Evolutionary conservation across 805 yeast species (phyloP).

Genomic region (Yarrowia hollandica): DNA sequence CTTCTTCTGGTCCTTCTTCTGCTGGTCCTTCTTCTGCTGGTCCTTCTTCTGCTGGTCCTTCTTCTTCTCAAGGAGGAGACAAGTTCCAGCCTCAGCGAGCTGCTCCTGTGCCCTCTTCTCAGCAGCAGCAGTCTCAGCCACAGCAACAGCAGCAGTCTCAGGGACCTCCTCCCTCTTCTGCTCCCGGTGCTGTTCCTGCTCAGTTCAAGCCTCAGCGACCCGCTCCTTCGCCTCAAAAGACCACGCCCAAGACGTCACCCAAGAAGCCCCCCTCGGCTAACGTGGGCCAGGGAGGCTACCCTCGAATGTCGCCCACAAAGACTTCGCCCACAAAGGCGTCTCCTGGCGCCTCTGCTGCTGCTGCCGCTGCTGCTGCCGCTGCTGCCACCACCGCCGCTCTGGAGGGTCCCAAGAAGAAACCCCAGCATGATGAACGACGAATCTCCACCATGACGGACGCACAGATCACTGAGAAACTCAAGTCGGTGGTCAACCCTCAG

Average conservation of each 20-base stretch:
- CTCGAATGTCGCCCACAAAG: slow-evolving; percentile 11
- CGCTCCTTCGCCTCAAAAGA: slow-evolving; percentile 16
- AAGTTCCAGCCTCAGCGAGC: slow-evolving; percentile 14
- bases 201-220: slow-evolving; percentile 22
- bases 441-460: slow-evolving; percentile 74
- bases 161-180: neutral
- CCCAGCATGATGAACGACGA: slow-evolving; percentile 57
- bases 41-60: no score
- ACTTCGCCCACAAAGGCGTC: slow-evolving; percentile 23
- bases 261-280: neutral
- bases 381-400: slow-evolving; percentile 38
- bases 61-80: neutral
- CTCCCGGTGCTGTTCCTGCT: neutral
- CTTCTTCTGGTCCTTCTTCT: no score
- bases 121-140: neutral
- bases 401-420: slow-evolving; percentile 31
- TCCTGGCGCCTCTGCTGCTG: slow-evolving; percentile 20
- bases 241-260: slow-evolving; percentile 9
- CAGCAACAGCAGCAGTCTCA: neutral
- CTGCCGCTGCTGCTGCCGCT: slow-evolving; percentile 48
- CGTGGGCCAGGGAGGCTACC: slow-evolving; percentile 10
- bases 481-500: slow-evolving; percentile 74
- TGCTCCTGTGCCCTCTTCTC: neutral
- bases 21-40: no score
- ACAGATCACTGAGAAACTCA: slow-evolving; percentile 77